Evolutionary conservation across 257 asterid genomes (phyloP).

Genomic region (Solanum pinnatisectum): DNA sequence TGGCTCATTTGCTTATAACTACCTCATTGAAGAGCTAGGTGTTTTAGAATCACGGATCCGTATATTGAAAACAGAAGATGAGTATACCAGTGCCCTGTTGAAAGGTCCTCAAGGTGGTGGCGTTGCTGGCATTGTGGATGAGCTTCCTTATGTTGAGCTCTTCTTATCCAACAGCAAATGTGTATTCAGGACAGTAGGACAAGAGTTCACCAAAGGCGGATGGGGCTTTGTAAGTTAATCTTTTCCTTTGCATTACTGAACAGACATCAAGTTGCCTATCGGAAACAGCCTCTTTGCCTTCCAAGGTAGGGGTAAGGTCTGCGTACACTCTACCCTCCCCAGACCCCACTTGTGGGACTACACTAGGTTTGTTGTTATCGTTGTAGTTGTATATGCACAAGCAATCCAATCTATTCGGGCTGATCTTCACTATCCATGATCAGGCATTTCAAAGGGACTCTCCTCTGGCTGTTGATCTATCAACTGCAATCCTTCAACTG

Average conservation of each 20-base stretch:
- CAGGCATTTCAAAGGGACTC: constrained; percentile 87
- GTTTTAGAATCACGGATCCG: constrained; percentile 59
- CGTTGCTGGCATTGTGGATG: constrained; percentile 88
- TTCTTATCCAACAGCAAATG: constrained; percentile 70
- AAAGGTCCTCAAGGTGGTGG: constrained; percentile 73
- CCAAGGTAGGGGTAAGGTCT: not conserved
- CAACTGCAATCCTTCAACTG: constrained; percentile 77
- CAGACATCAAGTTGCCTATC: not conserved
- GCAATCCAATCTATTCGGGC: not conserved
- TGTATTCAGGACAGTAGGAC: constrained; percentile 57
- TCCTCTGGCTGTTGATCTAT: constrained; percentile 62
- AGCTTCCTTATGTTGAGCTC: constrained; percentile 72
- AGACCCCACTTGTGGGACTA: not conserved
- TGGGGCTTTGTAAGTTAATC: constrained; percentile 84
- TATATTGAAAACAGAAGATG: constrained; percentile 53
- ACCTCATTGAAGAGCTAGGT: constrained; percentile 54
- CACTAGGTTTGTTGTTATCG: not conserved
- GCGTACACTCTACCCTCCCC: not conserved
- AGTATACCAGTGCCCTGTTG: constrained; percentile 35
- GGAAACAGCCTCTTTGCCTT: not conserved
- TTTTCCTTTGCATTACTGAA: not conserved
- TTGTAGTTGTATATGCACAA: not conserved
- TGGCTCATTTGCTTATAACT: constrained; percentile 71
- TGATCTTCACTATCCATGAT: not conserved
- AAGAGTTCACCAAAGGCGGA: constrained; percentile 83